Evolutionary conservation across 352 stramenopile species (phyloP), one percentile per base, ranked within the genome.

Genomic region (Phytophthora tentaculata): DNA sequence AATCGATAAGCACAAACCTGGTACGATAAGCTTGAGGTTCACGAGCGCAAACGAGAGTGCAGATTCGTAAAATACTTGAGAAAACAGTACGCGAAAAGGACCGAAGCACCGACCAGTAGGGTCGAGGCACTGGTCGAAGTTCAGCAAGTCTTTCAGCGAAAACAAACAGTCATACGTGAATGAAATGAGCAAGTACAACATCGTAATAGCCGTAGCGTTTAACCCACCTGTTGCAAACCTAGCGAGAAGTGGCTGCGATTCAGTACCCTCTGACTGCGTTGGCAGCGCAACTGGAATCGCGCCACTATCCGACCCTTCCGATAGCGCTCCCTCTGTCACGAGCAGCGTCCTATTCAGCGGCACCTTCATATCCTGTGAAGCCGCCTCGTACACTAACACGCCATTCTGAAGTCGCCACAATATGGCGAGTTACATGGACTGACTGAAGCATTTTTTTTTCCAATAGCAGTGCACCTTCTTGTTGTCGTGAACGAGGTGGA

Each of bases 21-120:
- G 79, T 28, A 98, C 92, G 61, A 98, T 97, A 1, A 95, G 96
- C 56, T 97, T 97, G 32, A 99, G 78, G 67, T 98, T 98, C 23
- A 98, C 94, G 69, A 98, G 84, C 26, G 85, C 91, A 32, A 88
- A 88, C 2, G 80, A 91, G 10, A 83, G 59, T 5, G 60, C 9
- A 5, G 77, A 85, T 52, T 90, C 62, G 58, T 84, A 83, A 58
- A 94, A 94, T 1, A 94, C 52, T 61, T 94, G 76, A 5, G 71
- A 73, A 20, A 67, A 47, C 2, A 64, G 35, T 5, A 96, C 73
- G 8, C 71, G 69, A 49, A 81, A 77, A 24, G 77, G 64, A 3
- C 83, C 83, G 56, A 91, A 93, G 56, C 68, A 71, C 4, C 73
- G 67, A 0, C 61, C 55, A 32, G 69, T 47, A 8, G 48, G 72